Base-by-base conservation (phyloP, 495 filamentous ascomycete species). In the Thermothielavioides terrestris region DNA sequence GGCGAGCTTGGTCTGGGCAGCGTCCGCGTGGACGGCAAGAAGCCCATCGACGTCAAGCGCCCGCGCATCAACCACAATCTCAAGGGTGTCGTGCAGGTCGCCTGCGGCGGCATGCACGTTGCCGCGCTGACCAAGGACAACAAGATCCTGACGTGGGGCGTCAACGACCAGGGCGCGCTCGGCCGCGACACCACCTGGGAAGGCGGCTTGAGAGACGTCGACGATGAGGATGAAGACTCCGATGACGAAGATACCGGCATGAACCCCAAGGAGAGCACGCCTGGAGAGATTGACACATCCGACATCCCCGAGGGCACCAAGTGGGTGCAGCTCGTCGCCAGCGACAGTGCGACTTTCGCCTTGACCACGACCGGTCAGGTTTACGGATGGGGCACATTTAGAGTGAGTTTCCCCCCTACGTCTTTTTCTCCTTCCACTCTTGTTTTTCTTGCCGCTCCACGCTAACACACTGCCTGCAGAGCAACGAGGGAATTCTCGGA, bases 321-420 rank as follows among this genome's bases (percentile, higher is more conserved):
- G 26, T 85, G 82, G 62, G 73, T 73, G 8, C 77, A 82, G 56
- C 68, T 87, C 45, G 75, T 72, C n/a, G 81, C 79, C 45, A 73
- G 75, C 42, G 81, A 85, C 64, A 82, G 74, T 54, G 70, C 77
- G 28, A 77, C 77, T 4, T 80, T 87, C 63, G 83, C 78, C 11
- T 67, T 87, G 31, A 84, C 83, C 27, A 70, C 77, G 9, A 73
- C 76, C 27, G 83, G 83, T 18, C 61, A 61, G 11, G 80, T 86
- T 14, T 85, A 77, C 43, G 82, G 81, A 25, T 87, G 83, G 82
- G 83, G 83, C 39, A 85, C 81, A 28, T 87, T 87, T 64, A 66
- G 77, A 42, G 79, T 82, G 70, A 59, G 75, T 32, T 27, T n/a
- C n/a, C n/a, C n/a, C n/a, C n/a, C n/a, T n/a, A n/a, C n/a, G n/a